Evolutionary conservation across 2,329 filamentous ascomycete genomes (phyloP).

Genomic region (Aspergillus ustus): DNA sequence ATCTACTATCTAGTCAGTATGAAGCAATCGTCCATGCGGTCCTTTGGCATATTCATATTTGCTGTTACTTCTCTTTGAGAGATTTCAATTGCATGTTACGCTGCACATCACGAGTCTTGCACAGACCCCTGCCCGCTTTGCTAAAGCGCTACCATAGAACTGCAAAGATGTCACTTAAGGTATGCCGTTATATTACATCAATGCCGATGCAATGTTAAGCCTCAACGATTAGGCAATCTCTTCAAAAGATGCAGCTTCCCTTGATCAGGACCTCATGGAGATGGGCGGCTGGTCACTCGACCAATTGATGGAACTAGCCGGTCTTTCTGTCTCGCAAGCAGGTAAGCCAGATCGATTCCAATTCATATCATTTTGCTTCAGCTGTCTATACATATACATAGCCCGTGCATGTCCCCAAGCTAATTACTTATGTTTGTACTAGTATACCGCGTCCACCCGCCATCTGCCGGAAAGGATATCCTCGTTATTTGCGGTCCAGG

Average conservation of each 20-base stretch:
- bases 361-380: not conserved
- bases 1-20: not conserved
- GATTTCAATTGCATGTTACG: constrained; percentile 33
- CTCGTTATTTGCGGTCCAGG: constrained; percentile 90
- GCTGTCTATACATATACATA: not conserved
- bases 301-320: constrained; percentile 96
- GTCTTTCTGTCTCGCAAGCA: constrained; percentile 88
- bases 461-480: constrained; percentile 70
- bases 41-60: not conserved
- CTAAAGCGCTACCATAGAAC: constrained; percentile 33
- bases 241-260: constrained; percentile 81
- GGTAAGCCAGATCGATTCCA: constrained; percentile 52
- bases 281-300: constrained; percentile 87
- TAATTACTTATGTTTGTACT: constrained; percentile 39
- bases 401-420: not conserved
- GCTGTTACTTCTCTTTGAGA: not conserved
- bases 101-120: constrained; percentile 18
- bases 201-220: not conserved
- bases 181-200: constrained; percentile 21
- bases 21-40: constrained; percentile 13
- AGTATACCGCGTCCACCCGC: constrained; percentile 83
- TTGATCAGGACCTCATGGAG: constrained; percentile 93
- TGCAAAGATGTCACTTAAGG: constrained; percentile 49
- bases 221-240: constrained; percentile 67
- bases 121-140: constrained; percentile 17